Evolutionary conservation across 345 rosid genomes (phyloP), one percentile per base, ranked within the genome.

Genomic region (Punica granatum): DNA sequence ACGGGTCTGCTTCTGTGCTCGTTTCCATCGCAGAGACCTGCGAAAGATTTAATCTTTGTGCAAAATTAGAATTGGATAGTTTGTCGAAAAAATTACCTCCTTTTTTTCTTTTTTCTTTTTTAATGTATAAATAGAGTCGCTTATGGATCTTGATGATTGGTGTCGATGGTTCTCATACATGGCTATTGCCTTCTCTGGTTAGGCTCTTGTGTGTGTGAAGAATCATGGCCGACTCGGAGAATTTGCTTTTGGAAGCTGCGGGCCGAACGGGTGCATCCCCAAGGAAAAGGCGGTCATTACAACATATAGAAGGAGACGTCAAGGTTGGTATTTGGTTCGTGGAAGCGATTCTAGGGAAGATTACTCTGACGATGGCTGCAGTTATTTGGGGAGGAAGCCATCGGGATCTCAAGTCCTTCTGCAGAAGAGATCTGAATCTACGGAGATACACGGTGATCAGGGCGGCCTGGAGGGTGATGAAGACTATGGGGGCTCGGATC

Each of bases 181-280:
- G 31, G 23, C 0, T 10, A 15, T 37, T 21, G 28, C 15, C 4
- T n/a, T 1, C 6, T n/a, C n/a, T n/a, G n/a, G n/a, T n/a, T n/a
- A n/a, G n/a, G n/a, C n/a, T n/a, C n/a, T n/a, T n/a, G n/a, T n/a
- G n/a, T n/a, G n/a, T 9, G 46, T n/a, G n/a, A 0, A 13, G 21
- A 60, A 67, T 26, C 68, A 90, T 90, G 98, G 90, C 84, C n/a
- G 98, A 92, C 72, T 80, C 88, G 71, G 99, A 95, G 70, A 83
- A 88, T 76, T 81, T 92, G 83, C 94, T 95, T 48, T 82, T 92
- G 37, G 98, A 92, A 84, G 99, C 99, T 21, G 99, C 99, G 1
- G 99, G 99, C 34, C 90, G 99, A 72, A 82, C 98, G 1, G 79
- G 83, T 35, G 72, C 82, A 1, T 65, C 83, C 9, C 86, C 87